Percentiles rank a stretch among this genome's conserved stretches.
These are phyloP conservation scores for Protomyces inouyei DNA, from an alignment of 1,139 yeast genomes.

Conservation along the genomic window DNA sequence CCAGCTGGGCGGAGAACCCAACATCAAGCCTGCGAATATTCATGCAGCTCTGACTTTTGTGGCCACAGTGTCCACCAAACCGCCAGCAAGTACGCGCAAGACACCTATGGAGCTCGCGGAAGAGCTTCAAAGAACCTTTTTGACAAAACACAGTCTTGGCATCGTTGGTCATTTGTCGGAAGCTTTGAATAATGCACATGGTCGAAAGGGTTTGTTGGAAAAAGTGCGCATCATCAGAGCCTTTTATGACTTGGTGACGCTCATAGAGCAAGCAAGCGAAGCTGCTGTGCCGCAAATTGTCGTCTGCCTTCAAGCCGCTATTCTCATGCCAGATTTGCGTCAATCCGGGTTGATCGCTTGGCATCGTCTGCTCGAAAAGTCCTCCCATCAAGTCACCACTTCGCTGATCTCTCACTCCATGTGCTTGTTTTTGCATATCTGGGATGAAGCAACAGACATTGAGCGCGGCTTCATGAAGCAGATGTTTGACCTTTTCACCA, in stretches of 20 bases:
- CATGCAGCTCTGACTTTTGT: slow-evolving; percentile 24
- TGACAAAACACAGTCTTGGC: slow-evolving; percentile 64
- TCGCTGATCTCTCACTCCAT: slow-evolving; percentile 54
- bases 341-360: slow-evolving; percentile 64
- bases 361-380: slow-evolving; percentile 50
- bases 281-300: slow-evolving; percentile 84
- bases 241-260: slow-evolving; percentile 59
- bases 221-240: slow-evolving; percentile 71
- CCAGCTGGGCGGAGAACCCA: slow-evolving; percentile 34
- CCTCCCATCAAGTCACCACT: slow-evolving; percentile 51
- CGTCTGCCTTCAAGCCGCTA: slow-evolving; percentile 76
- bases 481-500: slow-evolving; percentile 39
- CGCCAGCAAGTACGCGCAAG: slow-evolving; percentile 4
- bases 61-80: slow-evolving; percentile 18
- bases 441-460: slow-evolving; percentile 48
- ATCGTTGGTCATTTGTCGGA: slow-evolving; percentile 75
- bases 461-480: slow-evolving; percentile 49
- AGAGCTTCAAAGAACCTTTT: slow-evolving; percentile 36
- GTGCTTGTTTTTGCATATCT: slow-evolving; percentile 61
- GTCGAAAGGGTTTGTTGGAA: slow-evolving; percentile 65
- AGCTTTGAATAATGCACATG: slow-evolving; percentile 66
- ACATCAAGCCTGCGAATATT: slow-evolving; percentile 11
- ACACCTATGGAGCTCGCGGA: slow-evolving; percentile 33
- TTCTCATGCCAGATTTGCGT: slow-evolving; percentile 61
- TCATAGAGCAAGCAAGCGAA: slow-evolving; percentile 59